These are phyloP conservation scores for Botrytis paeoniae DNA, from an alignment of 2,329 filamentous ascomycete genomes.

Conservation along the genomic window DNA sequence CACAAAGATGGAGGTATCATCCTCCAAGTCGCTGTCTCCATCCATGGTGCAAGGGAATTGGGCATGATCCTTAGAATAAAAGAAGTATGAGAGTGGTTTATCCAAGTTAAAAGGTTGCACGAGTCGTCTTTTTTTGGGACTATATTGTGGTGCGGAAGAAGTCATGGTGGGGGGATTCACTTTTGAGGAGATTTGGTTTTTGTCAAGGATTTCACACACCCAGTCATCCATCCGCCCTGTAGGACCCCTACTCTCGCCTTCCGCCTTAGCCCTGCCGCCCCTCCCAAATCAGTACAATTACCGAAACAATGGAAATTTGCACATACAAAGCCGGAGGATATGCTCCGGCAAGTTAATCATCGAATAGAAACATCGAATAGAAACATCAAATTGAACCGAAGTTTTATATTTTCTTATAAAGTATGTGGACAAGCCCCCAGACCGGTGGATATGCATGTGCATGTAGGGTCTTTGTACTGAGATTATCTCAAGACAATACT, in stretches of 20 bases:
- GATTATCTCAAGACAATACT: too few species aligned
- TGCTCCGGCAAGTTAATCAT: slow-evolving; percentile 1
- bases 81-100: slow-evolving; percentile 5
- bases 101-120: slow-evolving; percentile 15
- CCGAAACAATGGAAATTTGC: neutral
- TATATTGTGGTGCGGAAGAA: slow-evolving; percentile 1
- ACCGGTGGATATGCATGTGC: neutral
- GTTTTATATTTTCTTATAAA: neutral
- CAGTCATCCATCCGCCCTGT: neutral
- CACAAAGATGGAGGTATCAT: slow-evolving; percentile 43
- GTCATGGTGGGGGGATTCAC: neutral
- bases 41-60: slow-evolving; percentile 22
- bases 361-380: neutral
- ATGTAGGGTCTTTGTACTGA: neutral
- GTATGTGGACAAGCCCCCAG: neutral
- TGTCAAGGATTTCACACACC: slow-evolving; percentile 1
- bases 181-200: slow-evolving; percentile 2
- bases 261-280: neutral
- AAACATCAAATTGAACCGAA: too few species aligned
- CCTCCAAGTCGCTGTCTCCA: slow-evolving; percentile 26
- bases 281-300: neutral
- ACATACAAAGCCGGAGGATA: neutral
- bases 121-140: neutral
- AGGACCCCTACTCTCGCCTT: neutral
- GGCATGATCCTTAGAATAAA: slow-evolving; percentile 14